Evolutionary conservation across 352 stramenopile species (phyloP), one percentile per base, ranked within the genome.

Genomic region (Globisporangium solare): DNA sequence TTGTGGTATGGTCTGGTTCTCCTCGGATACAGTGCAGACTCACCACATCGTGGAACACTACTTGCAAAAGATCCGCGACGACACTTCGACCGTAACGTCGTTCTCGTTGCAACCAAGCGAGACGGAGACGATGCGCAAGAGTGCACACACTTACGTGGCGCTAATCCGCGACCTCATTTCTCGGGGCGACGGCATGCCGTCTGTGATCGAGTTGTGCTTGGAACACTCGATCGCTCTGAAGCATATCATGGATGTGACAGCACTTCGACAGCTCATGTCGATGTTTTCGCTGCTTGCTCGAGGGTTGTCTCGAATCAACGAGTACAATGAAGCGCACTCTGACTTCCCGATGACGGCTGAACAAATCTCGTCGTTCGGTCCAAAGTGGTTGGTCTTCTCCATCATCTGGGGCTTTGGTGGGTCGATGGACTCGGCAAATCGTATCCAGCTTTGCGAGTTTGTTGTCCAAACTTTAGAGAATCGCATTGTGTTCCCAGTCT

Each of bases 1-100:
- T 51, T 99, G 97, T 67, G 98, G 98, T 21, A 99, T 99, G 96
- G 92, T 99, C 31, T 99, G 97, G 96, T 99, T 99, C 66, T 97
- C 93, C 31, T 79, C 95, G 31, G 96, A 98, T 47, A 99, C 93
- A 13, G 84, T 99, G 50, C 88, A 96, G 40, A 92, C 88, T 22
- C 70, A 64, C 14, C 88, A 98, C 63, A 97, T 99, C 18, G 79
- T 94, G 7, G 83, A 94, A 56, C 80, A 94, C 43, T 91, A 90
- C 66, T 58, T 95, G 47, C 68, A 84, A 24, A 83, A 78, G 56
- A 92, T 92, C 37, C 71, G 68, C 0, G 71, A 86, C 50, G 83
- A 92, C 31, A 51, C 80, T n/a, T 86, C 82, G 21, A 64, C 73
- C 2, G 55, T 83, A 42, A 76, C 70, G 11, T 80, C 84, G 5